Conservation (phyloP, 2,329 filamentous ascomycete genomes). For the Thielaviopsis ethacetica region DNA sequence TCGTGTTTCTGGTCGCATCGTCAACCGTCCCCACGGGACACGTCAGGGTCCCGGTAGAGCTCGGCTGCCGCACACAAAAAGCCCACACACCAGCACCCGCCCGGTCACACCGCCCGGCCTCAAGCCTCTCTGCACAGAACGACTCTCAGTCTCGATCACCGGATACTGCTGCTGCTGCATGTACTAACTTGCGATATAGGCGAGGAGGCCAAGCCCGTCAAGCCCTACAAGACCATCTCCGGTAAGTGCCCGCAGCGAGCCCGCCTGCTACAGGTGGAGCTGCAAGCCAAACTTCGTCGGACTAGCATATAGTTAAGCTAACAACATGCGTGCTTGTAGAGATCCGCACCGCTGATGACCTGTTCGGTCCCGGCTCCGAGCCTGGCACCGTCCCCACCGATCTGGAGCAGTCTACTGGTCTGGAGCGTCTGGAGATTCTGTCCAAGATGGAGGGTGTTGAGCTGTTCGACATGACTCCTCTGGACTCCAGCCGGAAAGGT, state of each 20-base stretch:
- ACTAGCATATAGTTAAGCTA: conserved; percentile 12
- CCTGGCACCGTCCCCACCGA: conserved; percentile 81
- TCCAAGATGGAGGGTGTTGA: conserved; percentile 99
- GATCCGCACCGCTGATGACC: conserved; percentile 66
- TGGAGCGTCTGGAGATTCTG: conserved; percentile 95
- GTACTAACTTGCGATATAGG: conserved; percentile 5
- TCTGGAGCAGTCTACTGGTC: conserved; percentile 87
- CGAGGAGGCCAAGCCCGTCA: conserved; percentile 20
- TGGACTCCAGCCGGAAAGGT: conserved; percentile 82
- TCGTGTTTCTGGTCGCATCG: too few relatives aligned
- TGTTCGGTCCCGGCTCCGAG: conserved; percentile 66
- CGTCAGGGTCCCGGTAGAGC: too few relatives aligned
- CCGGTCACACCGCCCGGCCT: too few relatives aligned
- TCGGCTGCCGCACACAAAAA: too few relatives aligned
- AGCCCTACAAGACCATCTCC: conserved; percentile 28
- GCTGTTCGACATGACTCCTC: conserved; percentile 93
- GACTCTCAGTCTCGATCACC: too few relatives aligned
- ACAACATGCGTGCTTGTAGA: conserved; percentile 37
- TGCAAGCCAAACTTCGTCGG: neutral
- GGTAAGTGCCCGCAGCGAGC: conserved; percentile 24
- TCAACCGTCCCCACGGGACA: too few relatives aligned
- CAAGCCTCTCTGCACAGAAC: too few relatives aligned
- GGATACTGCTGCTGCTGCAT: neutral
- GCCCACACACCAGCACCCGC: too few relatives aligned
- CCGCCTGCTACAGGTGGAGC: neutral